Percentiles rank a stretch among this genome's conserved stretches.
Conservation (phyloP, 345 rosid species). For the Noccaea bulbosa region DNA sequence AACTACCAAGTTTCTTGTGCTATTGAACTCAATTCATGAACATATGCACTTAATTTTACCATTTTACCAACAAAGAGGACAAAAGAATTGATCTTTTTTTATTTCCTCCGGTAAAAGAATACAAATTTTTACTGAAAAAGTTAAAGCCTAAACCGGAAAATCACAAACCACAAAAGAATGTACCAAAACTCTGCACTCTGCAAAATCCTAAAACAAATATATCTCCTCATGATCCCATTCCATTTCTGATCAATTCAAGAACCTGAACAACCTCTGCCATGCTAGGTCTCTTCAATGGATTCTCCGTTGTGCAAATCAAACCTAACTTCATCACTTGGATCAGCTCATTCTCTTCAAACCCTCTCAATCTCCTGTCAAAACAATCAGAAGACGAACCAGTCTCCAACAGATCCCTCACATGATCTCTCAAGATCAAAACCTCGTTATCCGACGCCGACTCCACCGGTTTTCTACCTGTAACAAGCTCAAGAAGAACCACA, state of each 20-base stretch:
- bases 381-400: constrained; percentile 78
- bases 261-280: constrained; percentile 96
- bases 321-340: constrained; percentile 93
- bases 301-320: constrained; percentile 72
- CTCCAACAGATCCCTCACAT: constrained; percentile 74
- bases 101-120: constrained; percentile 2
- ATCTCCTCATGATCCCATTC: constrained; percentile 48
- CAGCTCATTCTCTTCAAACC: constrained; percentile 80
- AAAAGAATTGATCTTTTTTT: neutral
- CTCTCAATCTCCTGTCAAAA: constrained; percentile 71
- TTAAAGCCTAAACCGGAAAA: constrained; percentile 3
- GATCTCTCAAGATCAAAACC: constrained; percentile 75
- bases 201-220: neutral
- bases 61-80: constrained; percentile 3
- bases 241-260: constrained; percentile 86
- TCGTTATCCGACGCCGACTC: constrained; percentile 65
- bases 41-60: neutral
- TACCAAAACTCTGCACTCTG: constrained; percentile 13
- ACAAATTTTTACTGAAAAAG: constrained; percentile 2
- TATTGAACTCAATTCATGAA: neutral
- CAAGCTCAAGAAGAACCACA: constrained; percentile 89
- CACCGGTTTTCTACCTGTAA: constrained; percentile 88
- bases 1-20: neutral
- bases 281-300: constrained; percentile 84
- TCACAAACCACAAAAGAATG: constrained; percentile 28